Evolutionary conservation across 116 monocot genomes (phyloP), one percentile per base, ranked within the genome.

Genomic region (Cymodocea nodosa): DNA sequence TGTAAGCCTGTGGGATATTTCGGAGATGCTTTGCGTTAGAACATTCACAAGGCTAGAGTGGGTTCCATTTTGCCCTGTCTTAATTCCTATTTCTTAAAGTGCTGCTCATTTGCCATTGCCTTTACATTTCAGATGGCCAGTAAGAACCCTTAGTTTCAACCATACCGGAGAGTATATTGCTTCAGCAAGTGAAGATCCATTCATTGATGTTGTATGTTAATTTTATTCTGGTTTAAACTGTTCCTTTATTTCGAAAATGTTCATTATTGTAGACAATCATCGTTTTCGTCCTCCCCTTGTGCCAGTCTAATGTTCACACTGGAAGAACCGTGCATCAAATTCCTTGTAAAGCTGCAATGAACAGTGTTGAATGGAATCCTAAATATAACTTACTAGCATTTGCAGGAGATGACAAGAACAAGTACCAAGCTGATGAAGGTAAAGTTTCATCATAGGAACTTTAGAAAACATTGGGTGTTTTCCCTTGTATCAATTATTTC

Each of bases 321-420:
- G 97, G 97, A 15, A 68, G 92, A 71, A 73, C 97, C 34, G 76
- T 86, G 30, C 82, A 97, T 76, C 97, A 97, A 72, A 97, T 97
- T 65, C 84, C 88, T 35, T 82, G 85, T 67, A 91, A 84, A 66
- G 92, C 97, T 70, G 79, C 97, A 23, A 97, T 91, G 97, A 97
- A 92, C 71, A 91, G 97, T 62, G 86, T 97, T 12, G 97, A 97
- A 69, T 97, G 97, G 97, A 97, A 92, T 56, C 92, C 97, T 53
- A 97, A 89, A 63, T 78, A 82, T 62, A 97, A 97, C 62, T 71
- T 97, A 30, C 82, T 97, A 9, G 97, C 92, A 35, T 97, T 92
- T 75, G 97, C 97, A 10, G 95, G 95, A 30, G 95, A 95, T 70
- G 95, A 95, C 70, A 95, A 95, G 78, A 90, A 86, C 79, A 97